Conservation (phyloP, 1,284 basidiomycete species). For the Gymnopus androsaceus region DNA sequence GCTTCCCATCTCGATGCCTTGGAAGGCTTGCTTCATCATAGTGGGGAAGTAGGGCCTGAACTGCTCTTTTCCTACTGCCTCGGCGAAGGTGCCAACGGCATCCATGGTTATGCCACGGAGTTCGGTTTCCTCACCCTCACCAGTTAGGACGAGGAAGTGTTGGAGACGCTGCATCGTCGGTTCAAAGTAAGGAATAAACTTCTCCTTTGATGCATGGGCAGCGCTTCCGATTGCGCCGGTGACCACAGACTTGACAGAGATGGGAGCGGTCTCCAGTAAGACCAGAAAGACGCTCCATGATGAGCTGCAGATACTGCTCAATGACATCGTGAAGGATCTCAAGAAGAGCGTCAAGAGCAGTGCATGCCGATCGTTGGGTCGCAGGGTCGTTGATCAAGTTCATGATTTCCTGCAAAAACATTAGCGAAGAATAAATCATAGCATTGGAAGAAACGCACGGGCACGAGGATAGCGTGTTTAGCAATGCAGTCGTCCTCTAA, state of each 20-base stretch:
- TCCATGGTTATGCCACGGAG: slow-evolving; percentile 98
- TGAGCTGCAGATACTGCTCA: slow-evolving; percentile 87
- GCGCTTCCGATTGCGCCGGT: slow-evolving; percentile 98
- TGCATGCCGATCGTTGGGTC: slow-evolving; percentile 93
- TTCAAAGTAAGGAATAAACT: slow-evolving; percentile 94
- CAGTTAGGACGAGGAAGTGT: slow-evolving; percentile 82
- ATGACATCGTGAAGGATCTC: slow-evolving; percentile 94
- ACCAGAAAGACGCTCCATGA: slow-evolving; percentile 93
- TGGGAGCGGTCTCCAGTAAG: slow-evolving; percentile 87
- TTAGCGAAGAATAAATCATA: background rate
- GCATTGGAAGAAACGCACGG: slow-evolving; percentile 51
- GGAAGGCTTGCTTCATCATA: slow-evolving; percentile 95
- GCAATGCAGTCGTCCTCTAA: slow-evolving; percentile 91
- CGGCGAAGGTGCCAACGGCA: slow-evolving; percentile 96
- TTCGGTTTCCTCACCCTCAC: slow-evolving; percentile 89
- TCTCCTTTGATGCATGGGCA: slow-evolving; percentile 93
- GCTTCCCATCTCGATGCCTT: slow-evolving; percentile 85
- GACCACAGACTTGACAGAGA: slow-evolving; percentile 91
- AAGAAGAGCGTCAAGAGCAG: slow-evolving; percentile 94
- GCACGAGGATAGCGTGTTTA: slow-evolving; percentile 85
- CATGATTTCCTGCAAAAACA: slow-evolving; percentile 71
- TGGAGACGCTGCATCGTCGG: slow-evolving; percentile 89
- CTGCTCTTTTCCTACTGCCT: slow-evolving; percentile 91
- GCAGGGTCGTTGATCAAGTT: slow-evolving; percentile 84
- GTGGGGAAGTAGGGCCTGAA: slow-evolving; percentile 96